phyloP scores from a whole-genome alignment of 768 basidiomycete species.

The Phylloporus sp. region DNA sequence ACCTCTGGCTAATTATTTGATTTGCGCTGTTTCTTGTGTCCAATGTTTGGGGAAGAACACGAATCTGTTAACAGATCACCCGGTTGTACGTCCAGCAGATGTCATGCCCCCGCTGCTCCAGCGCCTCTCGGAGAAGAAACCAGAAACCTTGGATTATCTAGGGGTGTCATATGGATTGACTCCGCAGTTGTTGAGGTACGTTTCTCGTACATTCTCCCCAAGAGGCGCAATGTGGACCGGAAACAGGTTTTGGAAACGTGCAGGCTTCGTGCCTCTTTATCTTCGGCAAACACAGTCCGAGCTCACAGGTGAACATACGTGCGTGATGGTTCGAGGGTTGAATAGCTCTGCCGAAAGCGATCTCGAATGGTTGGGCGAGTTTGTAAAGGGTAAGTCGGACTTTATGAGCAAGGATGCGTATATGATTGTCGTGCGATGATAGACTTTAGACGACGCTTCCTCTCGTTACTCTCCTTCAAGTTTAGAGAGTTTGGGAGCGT shows the following conservation, averaged over 20 bases:
- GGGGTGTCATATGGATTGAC: conserved; percentile 97
- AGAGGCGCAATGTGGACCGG: neutral
- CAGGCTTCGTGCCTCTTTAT: conserved; percentile 88
- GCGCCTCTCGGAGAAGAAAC: conserved; percentile 83
- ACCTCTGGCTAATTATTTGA: neutral
- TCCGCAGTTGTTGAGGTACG: conserved; percentile 70
- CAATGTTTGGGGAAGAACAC: conserved; percentile 33
- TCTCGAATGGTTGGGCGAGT: conserved; percentile 83
- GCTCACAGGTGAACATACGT: conserved; percentile 94
- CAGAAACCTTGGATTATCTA: conserved; percentile 87
- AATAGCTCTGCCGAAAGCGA: conserved; percentile 60
- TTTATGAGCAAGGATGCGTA: neutral
- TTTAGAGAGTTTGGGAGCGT: conserved; percentile 93
- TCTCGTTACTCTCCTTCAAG: conserved; percentile 86
- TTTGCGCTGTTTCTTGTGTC: neutral
- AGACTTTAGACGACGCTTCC: conserved; percentile 93
- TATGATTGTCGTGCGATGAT: conserved; percentile 2
- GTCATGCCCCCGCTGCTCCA: conserved; percentile 93
- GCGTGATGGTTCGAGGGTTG: conserved; percentile 90
- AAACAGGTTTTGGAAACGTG: conserved; percentile 89
- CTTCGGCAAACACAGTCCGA: conserved; percentile 92
- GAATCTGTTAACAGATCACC: conserved; percentile 72
- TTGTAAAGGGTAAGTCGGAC: conserved; percentile 63
- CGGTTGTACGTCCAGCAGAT: conserved; percentile 63
- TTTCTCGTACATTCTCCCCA: neutral